Conservation (phyloP, 1,139 yeast genomes). For the Yamadazyma sp. region DNA sequence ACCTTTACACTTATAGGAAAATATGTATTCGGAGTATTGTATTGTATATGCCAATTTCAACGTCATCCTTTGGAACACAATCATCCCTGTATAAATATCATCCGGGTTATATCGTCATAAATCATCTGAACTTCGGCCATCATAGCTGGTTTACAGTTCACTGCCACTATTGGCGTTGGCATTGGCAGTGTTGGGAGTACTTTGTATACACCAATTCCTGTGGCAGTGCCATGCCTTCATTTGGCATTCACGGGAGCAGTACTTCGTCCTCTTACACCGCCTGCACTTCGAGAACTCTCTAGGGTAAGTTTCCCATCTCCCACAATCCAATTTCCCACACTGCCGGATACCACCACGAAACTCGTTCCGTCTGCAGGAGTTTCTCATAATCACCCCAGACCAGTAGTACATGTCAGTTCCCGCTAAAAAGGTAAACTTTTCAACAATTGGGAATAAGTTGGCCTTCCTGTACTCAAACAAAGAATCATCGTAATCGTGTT, state of each 20-base stretch:
- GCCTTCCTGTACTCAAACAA: slow-evolving; percentile 53
- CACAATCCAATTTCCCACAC: slow-evolving; percentile 91
- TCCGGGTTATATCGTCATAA: neutral
- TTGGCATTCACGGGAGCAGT: slow-evolving; percentile 92
- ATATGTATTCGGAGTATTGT: neutral
- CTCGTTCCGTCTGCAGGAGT: slow-evolving; percentile 91
- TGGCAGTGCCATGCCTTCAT: slow-evolving; percentile 90
- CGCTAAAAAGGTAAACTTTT: slow-evolving; percentile 77
- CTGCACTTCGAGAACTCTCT: slow-evolving; percentile 94
- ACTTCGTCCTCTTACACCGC: slow-evolving; percentile 90
- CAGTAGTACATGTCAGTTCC: slow-evolving; percentile 85
- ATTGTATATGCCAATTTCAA: neutral
- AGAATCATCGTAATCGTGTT: slow-evolving; percentile 47
- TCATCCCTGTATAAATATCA: neutral
- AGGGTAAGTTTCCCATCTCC: slow-evolving; percentile 92
- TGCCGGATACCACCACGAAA: slow-evolving; percentile 86
- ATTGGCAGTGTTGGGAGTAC: slow-evolving; percentile 19
- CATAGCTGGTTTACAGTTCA: neutral
- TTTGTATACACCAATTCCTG: slow-evolving; percentile 86
- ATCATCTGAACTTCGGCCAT: neutral
- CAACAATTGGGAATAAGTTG: slow-evolving; percentile 87
- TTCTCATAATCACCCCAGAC: slow-evolving; percentile 97
- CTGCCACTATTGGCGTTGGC: slow-evolving; percentile 2
- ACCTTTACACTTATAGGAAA: slow-evolving; percentile 17
- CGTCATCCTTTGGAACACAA: neutral